Evolutionary conservation across 306 rosid species (phyloP).

Genomic region (Lathyrus sativus): DNA sequence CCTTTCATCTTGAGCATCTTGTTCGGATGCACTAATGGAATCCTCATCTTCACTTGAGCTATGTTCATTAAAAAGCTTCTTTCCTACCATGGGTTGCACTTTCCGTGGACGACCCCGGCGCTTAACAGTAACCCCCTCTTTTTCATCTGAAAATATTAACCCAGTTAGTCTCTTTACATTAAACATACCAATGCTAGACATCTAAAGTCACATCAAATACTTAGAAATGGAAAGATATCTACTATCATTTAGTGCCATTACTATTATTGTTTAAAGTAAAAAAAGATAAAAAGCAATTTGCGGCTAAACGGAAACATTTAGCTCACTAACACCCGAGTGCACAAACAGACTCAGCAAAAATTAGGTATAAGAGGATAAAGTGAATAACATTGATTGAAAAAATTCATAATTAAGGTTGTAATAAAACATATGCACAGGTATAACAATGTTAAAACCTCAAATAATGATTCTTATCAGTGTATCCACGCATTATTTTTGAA

Average conservation of each 20-base stretch:
- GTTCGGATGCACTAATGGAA: slow-evolving; percentile 82
- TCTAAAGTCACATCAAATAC: slow-evolving; percentile 13
- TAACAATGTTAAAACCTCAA: not conserved
- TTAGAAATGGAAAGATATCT: slow-evolving; percentile 3
- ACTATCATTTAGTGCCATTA: slow-evolving; percentile 3
- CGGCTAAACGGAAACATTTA: not conserved
- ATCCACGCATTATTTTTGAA: not conserved
- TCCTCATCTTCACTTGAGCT: slow-evolving; percentile 87
- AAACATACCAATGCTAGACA: slow-evolving; percentile 23
- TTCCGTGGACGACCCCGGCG: slow-evolving; percentile 97
- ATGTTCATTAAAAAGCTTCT: slow-evolving; percentile 86
- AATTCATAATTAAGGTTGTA: not conserved
- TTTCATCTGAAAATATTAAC: slow-evolving; percentile 65
- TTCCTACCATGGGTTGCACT: slow-evolving; percentile 62
- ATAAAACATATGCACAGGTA: not conserved
- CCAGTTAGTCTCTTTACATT: slow-evolving; percentile 27
- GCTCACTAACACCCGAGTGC: not conserved
- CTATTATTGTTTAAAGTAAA: not conserved
- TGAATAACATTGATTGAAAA: slow-evolving; percentile 2
- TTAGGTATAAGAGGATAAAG: not conserved
- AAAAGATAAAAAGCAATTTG: slow-evolving; percentile 7
- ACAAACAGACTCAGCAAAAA: slow-evolving; percentile 25
- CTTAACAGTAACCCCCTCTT: slow-evolving; percentile 64
- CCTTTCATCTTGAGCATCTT: slow-evolving; percentile 64
- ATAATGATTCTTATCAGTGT: not conserved